These are phyloP conservation scores for Hondaea fermentalgiana DNA, from an alignment of 108 stramenopile species.

Conservation along the genomic window DNA sequence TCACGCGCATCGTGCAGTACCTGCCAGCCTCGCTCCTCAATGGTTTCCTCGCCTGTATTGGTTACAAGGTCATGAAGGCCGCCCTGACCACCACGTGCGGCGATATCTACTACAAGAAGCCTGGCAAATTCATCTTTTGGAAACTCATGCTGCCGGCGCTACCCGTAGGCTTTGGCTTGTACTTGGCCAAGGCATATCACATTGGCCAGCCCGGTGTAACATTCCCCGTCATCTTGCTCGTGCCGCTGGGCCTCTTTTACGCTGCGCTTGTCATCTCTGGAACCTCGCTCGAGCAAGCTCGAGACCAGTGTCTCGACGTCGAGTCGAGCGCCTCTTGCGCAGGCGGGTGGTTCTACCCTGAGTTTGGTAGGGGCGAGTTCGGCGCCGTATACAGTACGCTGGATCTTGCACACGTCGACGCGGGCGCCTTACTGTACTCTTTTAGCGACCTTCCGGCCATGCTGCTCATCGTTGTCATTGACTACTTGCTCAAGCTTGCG, in stretches of 20 bases:
- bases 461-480: neutral
- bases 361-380: neutral
- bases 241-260: neutral
- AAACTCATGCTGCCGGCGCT: neutral
- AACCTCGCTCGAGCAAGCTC: neutral
- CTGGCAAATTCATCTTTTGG: neutral
- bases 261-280: neutral
- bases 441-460: neutral
- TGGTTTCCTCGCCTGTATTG: constrained; percentile 4
- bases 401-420: neutral
- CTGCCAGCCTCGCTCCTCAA: neutral
- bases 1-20: neutral
- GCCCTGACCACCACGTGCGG: neutral
- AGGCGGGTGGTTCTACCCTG: neutral
- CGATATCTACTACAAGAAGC: constrained; percentile 1
- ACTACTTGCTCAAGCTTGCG: constrained; percentile 16
- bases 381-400: neutral
- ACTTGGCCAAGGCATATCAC: neutral
- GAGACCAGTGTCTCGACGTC: neutral
- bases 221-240: neutral
- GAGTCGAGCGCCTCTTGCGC: neutral
- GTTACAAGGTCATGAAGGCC: constrained; percentile 3
- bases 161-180: neutral
- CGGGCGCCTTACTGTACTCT: neutral
- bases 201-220: neutral